phyloP scores from a whole-genome alignment of 2,329 filamentous ascomycete genomes.

The Macroventuria anomochaeta region DNA sequence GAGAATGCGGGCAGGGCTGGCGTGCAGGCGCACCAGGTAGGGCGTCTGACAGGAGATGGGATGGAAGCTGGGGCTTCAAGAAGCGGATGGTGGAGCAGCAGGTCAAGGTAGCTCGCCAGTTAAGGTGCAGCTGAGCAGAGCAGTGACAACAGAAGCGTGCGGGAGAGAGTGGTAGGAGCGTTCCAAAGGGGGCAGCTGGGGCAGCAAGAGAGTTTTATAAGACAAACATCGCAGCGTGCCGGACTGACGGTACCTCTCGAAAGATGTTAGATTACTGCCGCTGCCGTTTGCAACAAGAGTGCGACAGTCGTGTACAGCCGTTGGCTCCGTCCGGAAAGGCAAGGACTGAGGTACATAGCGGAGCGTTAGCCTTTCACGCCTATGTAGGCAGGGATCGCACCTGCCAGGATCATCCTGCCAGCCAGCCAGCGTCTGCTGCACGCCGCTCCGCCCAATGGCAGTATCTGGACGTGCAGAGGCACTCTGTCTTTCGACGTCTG shows the following conservation, averaged over 20 bases:
- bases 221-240: constrained; percentile 43
- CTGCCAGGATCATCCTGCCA: constrained; percentile 36
- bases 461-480: constrained; percentile 23
- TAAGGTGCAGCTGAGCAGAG: constrained; percentile 16
- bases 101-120: constrained; percentile 15
- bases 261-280: constrained; percentile 51
- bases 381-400: constrained; percentile 34
- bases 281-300: constrained; percentile 51
- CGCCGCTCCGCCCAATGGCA: constrained; percentile 36
- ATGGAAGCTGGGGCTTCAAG: constrained; percentile 16
- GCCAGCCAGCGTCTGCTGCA: constrained; percentile 31
- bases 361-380: constrained; percentile 38
- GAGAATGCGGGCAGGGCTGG: background rate
- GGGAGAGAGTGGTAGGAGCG: constrained; percentile 38
- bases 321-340: constrained; percentile 49
- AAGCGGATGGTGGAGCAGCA: constrained; percentile 17
- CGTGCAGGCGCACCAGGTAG: constrained; percentile 1
- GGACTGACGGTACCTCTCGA: constrained; percentile 45
- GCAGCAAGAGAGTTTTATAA: constrained; percentile 49
- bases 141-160: constrained; percentile 21
- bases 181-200: constrained; percentile 40
- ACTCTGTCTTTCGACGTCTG: constrained; percentile 18
- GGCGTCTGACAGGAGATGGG: constrained; percentile 19
- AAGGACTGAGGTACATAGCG: constrained; percentile 44
- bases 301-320: constrained; percentile 49